phyloP scores from a whole-genome alignment of 2,329 filamentous ascomycete genomes.

The Aotearoamyces nothofagi region DNA sequence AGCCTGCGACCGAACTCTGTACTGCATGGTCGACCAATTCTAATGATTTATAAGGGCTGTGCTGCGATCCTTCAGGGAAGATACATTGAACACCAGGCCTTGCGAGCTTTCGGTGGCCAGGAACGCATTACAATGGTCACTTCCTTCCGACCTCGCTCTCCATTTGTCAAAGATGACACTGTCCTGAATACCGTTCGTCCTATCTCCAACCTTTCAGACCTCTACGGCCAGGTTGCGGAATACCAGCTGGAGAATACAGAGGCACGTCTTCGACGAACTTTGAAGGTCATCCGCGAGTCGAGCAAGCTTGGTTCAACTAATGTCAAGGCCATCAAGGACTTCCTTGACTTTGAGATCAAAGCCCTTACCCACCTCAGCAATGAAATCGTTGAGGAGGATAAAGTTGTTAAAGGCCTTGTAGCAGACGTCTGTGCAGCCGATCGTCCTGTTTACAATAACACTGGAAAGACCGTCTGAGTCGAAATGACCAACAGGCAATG shows the following conservation, averaged over 20 bases:
- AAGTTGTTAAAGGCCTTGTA: conserved; percentile 15
- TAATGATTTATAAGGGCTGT: conserved; percentile 17
- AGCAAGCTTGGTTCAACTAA: conserved; percentile 21
- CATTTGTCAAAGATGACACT: conserved; percentile 24
- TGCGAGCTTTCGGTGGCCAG: conserved; percentile 23
- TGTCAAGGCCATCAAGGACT: conserved; percentile 19
- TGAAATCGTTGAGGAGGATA: conserved; percentile 19
- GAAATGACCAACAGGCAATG: too few species aligned
- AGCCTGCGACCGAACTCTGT: conserved; percentile 3
- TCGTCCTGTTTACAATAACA: conserved; percentile 7
- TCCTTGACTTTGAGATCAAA: conserved; percentile 21
- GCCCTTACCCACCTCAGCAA: conserved; percentile 15
- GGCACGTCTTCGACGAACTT: conserved; percentile 19
- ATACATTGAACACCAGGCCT: conserved; percentile 29
- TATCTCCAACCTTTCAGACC: conserved; percentile 22
- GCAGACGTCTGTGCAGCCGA: conserved; percentile 13
- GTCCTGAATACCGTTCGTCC: conserved; percentile 21
- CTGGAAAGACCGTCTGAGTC: too few species aligned
- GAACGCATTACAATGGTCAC: conserved; percentile 32
- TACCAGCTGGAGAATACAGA: conserved; percentile 24
- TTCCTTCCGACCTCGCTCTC: conserved; percentile 25
- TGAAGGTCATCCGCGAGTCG: conserved; percentile 19
- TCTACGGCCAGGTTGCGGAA: conserved; percentile 23
- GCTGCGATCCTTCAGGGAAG: conserved; percentile 29
- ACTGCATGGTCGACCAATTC: background rate